Percentiles rank a stretch among this genome's conserved stretches.
Conservation (phyloP, 108 stramenopile genomes). For the Pseudonitzschia multistriata region DNA sequence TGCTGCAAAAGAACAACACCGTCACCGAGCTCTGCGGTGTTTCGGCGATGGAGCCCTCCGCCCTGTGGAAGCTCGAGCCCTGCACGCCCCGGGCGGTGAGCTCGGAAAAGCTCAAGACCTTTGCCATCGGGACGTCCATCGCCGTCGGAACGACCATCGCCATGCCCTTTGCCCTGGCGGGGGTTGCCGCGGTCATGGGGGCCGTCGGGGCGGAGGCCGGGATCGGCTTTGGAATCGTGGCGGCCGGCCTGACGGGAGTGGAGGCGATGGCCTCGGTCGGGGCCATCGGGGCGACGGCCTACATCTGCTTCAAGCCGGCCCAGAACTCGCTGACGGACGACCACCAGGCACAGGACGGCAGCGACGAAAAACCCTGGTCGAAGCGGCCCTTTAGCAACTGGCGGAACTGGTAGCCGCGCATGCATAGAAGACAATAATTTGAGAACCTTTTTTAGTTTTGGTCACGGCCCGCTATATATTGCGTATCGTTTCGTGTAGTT, state of each 20-base stretch:
- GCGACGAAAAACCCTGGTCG: slow-evolving; percentile 22
- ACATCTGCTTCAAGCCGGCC: slow-evolving; percentile 29
- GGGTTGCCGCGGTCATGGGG: slow-evolving; percentile 37
- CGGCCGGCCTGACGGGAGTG: slow-evolving; percentile 37
- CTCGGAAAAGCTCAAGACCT: slow-evolving; percentile 46
- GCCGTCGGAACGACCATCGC: slow-evolving; percentile 52
- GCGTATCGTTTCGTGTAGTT: no score
- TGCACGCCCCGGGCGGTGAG: slow-evolving; percentile 45
- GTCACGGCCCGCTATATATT: no score
- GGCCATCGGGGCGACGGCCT: slow-evolving; percentile 44
- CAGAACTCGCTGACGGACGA: slow-evolving; percentile 33
- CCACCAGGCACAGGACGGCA: background rate
- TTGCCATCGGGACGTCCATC: slow-evolving; percentile 44
- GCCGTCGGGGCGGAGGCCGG: slow-evolving; percentile 44
- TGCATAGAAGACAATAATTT: no score
- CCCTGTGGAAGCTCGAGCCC: slow-evolving; percentile 40
- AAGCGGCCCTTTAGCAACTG: slow-evolving; percentile 48
- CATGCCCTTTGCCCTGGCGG: slow-evolving; percentile 55
- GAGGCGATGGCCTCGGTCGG: slow-evolving; percentile 47
- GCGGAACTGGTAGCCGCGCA: slow-evolving; percentile 38
- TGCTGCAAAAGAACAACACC: background rate
- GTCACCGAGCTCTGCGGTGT: background rate
- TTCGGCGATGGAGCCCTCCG: background rate
- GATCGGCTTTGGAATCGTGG: slow-evolving; percentile 28
- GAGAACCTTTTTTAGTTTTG: no score